phyloP scores from a whole-genome alignment of 2,329 filamentous ascomycete genomes.

The Falciphora oryzae region DNA sequence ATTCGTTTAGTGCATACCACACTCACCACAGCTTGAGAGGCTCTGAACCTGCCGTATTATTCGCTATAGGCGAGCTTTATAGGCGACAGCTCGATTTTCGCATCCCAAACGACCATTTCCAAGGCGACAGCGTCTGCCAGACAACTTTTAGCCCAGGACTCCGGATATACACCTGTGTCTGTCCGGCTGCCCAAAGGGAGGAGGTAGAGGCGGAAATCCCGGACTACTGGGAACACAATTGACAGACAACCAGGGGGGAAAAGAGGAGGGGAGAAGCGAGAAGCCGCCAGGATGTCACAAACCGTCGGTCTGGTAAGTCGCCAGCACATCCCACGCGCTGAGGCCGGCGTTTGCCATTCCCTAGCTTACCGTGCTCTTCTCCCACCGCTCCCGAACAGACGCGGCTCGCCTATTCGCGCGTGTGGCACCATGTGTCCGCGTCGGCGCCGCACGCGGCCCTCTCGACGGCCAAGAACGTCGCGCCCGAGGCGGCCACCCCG shows the following conservation, averaged over 20 bases:
- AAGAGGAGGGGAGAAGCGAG: background rate
- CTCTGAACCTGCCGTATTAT: background rate
- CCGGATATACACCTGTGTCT: background rate
- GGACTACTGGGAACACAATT: background rate
- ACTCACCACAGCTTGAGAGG: background rate
- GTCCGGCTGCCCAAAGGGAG: background rate
- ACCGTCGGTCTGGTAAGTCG: conserved; percentile 64
- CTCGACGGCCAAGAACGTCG: conserved; percentile 41
- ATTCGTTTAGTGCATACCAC: background rate
- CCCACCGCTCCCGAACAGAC: conserved; percentile 51
- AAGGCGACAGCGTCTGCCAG: background rate
- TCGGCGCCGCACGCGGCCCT: conserved; percentile 58
- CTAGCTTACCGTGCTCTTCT: background rate
- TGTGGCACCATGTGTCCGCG: conserved; percentile 85
- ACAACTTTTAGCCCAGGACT: background rate
- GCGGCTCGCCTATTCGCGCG: conserved; percentile 88
- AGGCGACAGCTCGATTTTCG: background rate
- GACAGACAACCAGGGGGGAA: background rate
- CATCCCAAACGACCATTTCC: background rate
- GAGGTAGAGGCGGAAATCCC: background rate
- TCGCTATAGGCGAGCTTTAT: background rate
- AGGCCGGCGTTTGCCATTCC: background rate
- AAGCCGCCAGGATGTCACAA: conserved; percentile 62
- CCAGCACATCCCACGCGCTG: background rate
- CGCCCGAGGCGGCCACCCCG: conserved; percentile 47